Conservation (phyloP, 1,284 basidiomycete species). For the Ceratobasidium sp. region DNA sequence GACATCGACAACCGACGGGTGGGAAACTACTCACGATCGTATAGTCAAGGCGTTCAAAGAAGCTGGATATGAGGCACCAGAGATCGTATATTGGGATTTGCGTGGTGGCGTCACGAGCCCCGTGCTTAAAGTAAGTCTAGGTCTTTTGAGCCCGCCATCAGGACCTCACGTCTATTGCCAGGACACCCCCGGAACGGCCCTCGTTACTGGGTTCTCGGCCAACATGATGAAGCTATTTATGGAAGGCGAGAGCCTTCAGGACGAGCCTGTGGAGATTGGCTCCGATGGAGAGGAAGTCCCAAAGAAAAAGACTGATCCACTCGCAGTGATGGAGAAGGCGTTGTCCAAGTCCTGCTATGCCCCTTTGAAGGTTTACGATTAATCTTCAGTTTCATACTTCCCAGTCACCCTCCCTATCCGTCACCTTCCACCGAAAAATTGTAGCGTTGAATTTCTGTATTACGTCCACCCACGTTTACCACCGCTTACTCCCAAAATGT, state of each 20-base stretch:
- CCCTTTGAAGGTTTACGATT: slow-evolving; percentile 47
- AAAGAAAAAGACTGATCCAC: slow-evolving; percentile 42
- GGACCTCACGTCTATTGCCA: background rate
- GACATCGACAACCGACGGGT: slow-evolving; percentile 44
- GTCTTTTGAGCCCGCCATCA: background rate
- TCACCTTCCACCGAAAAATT: background rate
- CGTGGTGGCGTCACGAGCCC: slow-evolving; percentile 41
- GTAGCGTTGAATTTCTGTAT: too few species aligned
- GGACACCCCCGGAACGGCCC: slow-evolving; percentile 60
- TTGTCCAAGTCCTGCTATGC: slow-evolving; percentile 58
- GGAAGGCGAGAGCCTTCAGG: slow-evolving; percentile 53
- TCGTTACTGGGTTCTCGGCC: slow-evolving; percentile 72
- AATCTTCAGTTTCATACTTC: slow-evolving; percentile 2
- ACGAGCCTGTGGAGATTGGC: slow-evolving; percentile 43
- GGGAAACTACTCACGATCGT: slow-evolving; percentile 66
- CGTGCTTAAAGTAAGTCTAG: slow-evolving; percentile 20
- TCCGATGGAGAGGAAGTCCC: slow-evolving; percentile 51
- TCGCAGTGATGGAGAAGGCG: slow-evolving; percentile 60
- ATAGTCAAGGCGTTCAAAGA: slow-evolving; percentile 60
- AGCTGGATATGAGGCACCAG: slow-evolving; percentile 70
- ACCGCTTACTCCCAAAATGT: slow-evolving; percentile 1
- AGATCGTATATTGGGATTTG: slow-evolving; percentile 66
- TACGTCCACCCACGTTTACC: background rate
- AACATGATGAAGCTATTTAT: slow-evolving; percentile 75
- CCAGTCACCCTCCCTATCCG: too few species aligned